Conservation (phyloP, 148 eudicot genomes). For the Tetragonia tetragonoides region DNA sequence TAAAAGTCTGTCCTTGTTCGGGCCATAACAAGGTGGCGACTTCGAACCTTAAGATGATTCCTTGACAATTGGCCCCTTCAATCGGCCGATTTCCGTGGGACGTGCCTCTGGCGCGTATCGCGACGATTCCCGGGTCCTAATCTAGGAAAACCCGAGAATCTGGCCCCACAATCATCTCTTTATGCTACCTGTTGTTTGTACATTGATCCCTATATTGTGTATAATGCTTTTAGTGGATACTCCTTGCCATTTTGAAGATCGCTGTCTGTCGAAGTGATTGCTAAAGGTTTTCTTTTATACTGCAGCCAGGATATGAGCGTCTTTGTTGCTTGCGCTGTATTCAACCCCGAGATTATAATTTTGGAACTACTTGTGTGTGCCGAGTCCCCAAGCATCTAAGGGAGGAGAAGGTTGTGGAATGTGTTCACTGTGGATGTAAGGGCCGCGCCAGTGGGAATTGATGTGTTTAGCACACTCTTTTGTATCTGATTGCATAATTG, state of each 20-base stretch:
- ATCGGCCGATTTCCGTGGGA: too few species aligned
- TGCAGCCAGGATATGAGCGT: slow-evolving; percentile 92
- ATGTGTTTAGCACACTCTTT: slow-evolving; percentile 1
- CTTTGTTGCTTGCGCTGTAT: slow-evolving; percentile 85
- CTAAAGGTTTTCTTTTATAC: background rate
- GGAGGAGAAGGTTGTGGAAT: slow-evolving; percentile 84
- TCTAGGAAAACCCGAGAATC: too few species aligned
- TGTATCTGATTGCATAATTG: background rate
- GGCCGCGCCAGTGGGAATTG: slow-evolving; percentile 93
- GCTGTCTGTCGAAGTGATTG: background rate
- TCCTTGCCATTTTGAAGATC: background rate
- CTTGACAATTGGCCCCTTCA: too few species aligned
- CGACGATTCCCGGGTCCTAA: too few species aligned
- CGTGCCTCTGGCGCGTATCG: too few species aligned
- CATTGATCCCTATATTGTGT: background rate
- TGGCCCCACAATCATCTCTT: background rate
- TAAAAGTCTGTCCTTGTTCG: too few species aligned
- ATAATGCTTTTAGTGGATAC: background rate
- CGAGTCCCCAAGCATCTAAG: slow-evolving; percentile 88
- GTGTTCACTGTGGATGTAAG: slow-evolving; percentile 81
- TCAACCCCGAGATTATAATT: slow-evolving; percentile 87
- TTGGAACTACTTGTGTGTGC: slow-evolving; percentile 86
- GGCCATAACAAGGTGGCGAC: too few species aligned
- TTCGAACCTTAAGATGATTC: too few species aligned
- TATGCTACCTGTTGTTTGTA: background rate